Evolutionary conservation across 2,329 filamentous ascomycete genomes (phyloP).

Genomic region (Scytalidium sp.): DNA sequence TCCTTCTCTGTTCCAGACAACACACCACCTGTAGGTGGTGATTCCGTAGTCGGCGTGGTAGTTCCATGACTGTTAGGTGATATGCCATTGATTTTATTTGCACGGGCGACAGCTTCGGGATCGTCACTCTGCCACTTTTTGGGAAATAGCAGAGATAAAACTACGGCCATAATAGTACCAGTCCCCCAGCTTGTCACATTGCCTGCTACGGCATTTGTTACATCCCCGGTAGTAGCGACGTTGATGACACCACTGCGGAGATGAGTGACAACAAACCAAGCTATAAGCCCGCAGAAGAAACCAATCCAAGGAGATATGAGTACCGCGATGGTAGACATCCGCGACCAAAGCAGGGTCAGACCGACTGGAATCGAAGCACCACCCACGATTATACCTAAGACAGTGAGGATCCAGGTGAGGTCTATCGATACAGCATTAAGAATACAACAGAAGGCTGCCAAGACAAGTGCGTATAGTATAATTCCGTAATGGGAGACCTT

Average conservation of each 20-base stretch:
- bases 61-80: neutral
- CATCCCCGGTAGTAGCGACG: conserved; percentile 33
- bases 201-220: conserved; percentile 35
- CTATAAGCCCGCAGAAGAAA: conserved; percentile 28
- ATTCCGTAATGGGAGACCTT: conserved; percentile 31
- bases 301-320: conserved; percentile 33
- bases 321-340: conserved; percentile 34
- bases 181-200: conserved; percentile 33
- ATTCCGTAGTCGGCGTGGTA: neutral
- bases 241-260: conserved; percentile 30
- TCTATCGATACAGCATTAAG: conserved; percentile 34
- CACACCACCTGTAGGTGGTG: neutral
- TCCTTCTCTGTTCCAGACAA: conserved; percentile 1
- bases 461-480: conserved; percentile 28
- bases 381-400: conserved; percentile 37
- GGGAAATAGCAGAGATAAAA: conserved; percentile 32
- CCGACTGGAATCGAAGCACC: conserved; percentile 34
- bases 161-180: conserved; percentile 31
- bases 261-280: conserved; percentile 35
- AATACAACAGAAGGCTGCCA: conserved; percentile 31
- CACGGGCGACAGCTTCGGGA: conserved; percentile 18
- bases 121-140: conserved; percentile 21
- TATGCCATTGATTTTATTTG: conserved; percentile 29
- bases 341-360: conserved; percentile 34
- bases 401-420: conserved; percentile 37